Evolutionary conservation across 2,329 filamentous ascomycete species (phyloP), one percentile per base, ranked within the genome.

Genomic region (Aspergillus caelatus): DNA sequence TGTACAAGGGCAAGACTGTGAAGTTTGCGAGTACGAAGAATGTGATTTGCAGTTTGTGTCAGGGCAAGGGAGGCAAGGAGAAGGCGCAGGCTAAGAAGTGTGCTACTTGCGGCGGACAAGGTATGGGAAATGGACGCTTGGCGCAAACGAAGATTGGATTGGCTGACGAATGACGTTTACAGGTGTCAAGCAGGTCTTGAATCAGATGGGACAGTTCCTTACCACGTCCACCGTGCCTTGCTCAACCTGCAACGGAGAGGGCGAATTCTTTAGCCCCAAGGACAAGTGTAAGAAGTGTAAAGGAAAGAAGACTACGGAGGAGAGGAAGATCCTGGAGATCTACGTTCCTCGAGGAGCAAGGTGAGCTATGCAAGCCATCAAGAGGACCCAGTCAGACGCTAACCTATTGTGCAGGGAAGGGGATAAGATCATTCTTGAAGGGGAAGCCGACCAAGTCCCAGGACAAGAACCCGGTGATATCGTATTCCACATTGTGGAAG

Each of bases 241-340:
- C 79, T 89, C 91, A 72, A 89, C 90, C 72, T 99, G 95, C 80
- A 85, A 89, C 64, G 94, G 94, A 39, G 86, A 89, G n/a, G 95
- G 95, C 7, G 89, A 89, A 74, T 89, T 94, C 74, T 96, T 89
- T 82, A 94, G 94, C 79, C 93, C 97, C 75, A 98, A 98, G 84
- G 95, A 99, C 75, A 92, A 93, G 76, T 99, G 95, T 85, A 97
- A 96, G 85, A 97, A 95, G 84, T 99, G 95, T 88, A 98, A 98
- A 82, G 95, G 95, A 74, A 92, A 91, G 78, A 88, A 92, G 66
- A 93, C 92, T 16, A 88, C 89, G 52, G 90, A 93, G 72, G 91
- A 95, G 80, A 95, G 92, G 80, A 99, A 98, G 82, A 91, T 94
- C 4, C 84, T 99, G 65, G 95, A 99, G 81, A 90, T 99, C 58